Evolutionary conservation across 352 stramenopile genomes (phyloP).

Genomic region (Globisporangium mamillatum): DNA sequence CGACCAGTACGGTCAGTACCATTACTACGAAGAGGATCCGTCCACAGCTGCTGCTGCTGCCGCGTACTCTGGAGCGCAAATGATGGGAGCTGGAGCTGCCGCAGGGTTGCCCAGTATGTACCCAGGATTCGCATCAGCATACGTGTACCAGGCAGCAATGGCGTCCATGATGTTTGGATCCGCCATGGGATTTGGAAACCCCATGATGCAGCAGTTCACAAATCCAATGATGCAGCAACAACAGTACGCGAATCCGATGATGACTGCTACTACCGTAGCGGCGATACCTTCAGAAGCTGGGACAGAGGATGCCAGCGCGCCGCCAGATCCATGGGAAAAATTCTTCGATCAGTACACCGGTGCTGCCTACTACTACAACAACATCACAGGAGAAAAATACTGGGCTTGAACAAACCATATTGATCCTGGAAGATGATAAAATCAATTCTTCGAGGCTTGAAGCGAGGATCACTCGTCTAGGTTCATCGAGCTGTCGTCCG

Average conservation of each 20-base stretch:
- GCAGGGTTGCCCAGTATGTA: slow-evolving; percentile 29
- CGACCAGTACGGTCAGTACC: slow-evolving; percentile 75
- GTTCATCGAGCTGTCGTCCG: slow-evolving; percentile 76
- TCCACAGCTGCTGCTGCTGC: slow-evolving; percentile 7
- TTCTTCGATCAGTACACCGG: slow-evolving; percentile 87
- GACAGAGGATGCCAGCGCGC: slow-evolving; percentile 18
- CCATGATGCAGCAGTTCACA: slow-evolving; percentile 34
- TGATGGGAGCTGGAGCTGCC: slow-evolving; percentile 25
- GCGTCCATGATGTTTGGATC: slow-evolving; percentile 53
- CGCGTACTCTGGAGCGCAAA: slow-evolving; percentile 17
- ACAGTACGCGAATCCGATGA: slow-evolving; percentile 27
- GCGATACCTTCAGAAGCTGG: not conserved
- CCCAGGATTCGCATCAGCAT: slow-evolving; percentile 48
- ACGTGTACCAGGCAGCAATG: slow-evolving; percentile 65
- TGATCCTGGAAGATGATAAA: not conserved
- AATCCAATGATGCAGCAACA: slow-evolving; percentile 30
- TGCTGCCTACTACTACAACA: slow-evolving; percentile 88
- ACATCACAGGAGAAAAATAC: slow-evolving; percentile 79
- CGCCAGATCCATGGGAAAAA: slow-evolving; percentile 76
- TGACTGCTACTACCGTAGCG: slow-evolving; percentile 1
- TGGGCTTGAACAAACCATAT: slow-evolving; percentile 46
- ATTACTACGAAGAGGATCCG: slow-evolving; percentile 68
- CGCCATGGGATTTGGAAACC: slow-evolving; percentile 41
- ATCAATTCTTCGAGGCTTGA: not conserved
- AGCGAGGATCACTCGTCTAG: slow-evolving; percentile 40